Evolutionary conservation across 805 yeast genomes (phyloP).

Genomic region (Maudiozyma turicensis): DNA sequence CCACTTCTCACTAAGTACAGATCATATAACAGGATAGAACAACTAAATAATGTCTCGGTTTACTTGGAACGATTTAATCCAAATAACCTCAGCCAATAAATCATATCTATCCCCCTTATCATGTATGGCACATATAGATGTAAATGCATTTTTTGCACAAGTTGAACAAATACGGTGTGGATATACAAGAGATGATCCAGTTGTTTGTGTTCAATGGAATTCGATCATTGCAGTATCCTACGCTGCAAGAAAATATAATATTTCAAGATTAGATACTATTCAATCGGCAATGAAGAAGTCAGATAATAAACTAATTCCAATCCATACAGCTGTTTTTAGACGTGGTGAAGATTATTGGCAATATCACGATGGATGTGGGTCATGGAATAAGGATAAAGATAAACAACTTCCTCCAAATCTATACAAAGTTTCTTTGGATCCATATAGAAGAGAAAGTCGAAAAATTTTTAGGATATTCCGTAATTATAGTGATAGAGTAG

Average conservation of each 20-base stretch:
- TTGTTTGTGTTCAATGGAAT: constrained; percentile 92
- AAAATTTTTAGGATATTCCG: constrained; percentile 62
- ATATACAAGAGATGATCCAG: constrained; percentile 58
- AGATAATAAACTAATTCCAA: constrained; percentile 53
- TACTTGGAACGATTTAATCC: constrained; percentile 40
- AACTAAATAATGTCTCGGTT: constrained; percentile 31
- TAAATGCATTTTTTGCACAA: constrained; percentile 94
- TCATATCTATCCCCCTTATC: constrained; percentile 62
- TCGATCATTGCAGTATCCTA: constrained; percentile 83
- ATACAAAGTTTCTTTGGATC: constrained; percentile 84
- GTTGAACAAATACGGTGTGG: constrained; percentile 75
- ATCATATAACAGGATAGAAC: too few relatives aligned
- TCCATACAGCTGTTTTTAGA: constrained; percentile 90
- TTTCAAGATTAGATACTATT: constrained; percentile 65
- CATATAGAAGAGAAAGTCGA: constrained; percentile 79
- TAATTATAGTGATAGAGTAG: constrained; percentile 55
- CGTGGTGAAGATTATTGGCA: constrained; percentile 82
- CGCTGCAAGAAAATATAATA: constrained; percentile 80
- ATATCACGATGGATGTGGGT: constrained; percentile 39
- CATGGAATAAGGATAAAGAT: constrained; percentile 31
- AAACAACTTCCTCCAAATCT: constrained; percentile 49
- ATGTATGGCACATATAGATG: constrained; percentile 76
- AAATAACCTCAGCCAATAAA: constrained; percentile 35
- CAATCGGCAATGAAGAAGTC: constrained; percentile 65
- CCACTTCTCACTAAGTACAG: too few relatives aligned